Conservation (phyloP, 768 basidiomycete species). For the Rhizopogon rudus region DNA sequence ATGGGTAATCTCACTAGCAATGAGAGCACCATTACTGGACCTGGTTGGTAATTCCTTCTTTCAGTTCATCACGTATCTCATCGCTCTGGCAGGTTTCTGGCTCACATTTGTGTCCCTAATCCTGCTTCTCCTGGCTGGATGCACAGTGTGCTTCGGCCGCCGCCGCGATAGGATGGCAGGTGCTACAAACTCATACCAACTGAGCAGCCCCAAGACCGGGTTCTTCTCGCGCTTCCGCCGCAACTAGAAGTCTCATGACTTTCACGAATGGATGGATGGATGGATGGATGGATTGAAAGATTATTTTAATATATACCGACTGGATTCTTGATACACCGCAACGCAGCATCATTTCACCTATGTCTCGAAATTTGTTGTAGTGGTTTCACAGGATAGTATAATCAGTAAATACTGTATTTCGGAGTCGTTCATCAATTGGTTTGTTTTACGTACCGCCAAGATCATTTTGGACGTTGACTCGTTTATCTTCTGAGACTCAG, state of each 20-base stretch:
- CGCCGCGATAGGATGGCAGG: constrained; percentile 48
- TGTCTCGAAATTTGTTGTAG: not conserved
- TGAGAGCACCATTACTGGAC: constrained; percentile 50
- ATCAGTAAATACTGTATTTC: not conserved
- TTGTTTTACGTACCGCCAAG: not conserved
- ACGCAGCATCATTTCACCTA: not conserved
- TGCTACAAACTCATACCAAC: constrained; percentile 22
- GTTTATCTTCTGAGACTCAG: not conserved
- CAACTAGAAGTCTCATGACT: constrained; percentile 15
- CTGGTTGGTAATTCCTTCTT: constrained; percentile 41
- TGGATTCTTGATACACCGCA: not conserved
- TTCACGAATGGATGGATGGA: not conserved
- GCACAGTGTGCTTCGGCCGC: constrained; percentile 68
- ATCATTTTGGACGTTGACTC: not conserved
- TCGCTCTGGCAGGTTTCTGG: constrained; percentile 55
- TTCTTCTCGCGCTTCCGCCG: constrained; percentile 36
- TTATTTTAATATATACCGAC: not conserved
- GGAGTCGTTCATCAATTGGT: not conserved
- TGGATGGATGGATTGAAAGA: not conserved
- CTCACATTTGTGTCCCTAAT: constrained; percentile 64
- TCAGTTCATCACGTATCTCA: constrained; percentile 1
- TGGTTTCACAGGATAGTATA: not conserved
- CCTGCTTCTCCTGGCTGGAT: constrained; percentile 58
- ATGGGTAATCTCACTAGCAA: constrained; percentile 43
- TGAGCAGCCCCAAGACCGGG: constrained; percentile 15